Percentiles rank a stretch among this genome's conserved stretches.
Conservation (phyloP, 2,329 filamentous ascomycete genomes). For the Apiospora arundinis region DNA sequence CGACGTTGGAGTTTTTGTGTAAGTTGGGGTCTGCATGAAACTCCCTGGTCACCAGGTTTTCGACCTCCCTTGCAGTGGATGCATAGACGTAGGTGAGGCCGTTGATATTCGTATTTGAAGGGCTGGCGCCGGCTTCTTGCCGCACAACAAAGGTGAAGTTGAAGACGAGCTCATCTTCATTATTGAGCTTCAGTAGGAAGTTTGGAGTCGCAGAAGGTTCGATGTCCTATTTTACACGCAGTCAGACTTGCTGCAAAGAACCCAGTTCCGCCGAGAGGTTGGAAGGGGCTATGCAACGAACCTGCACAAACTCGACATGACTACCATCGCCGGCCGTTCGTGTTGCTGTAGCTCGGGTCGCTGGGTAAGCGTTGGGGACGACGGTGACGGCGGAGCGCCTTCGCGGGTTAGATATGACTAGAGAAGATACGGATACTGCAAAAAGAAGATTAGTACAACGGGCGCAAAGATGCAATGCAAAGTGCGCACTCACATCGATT, state of each 20-base stretch:
- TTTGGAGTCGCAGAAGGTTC: slow-evolving; percentile 68
- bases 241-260: slow-evolving; percentile 26
- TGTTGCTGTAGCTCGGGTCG: slow-evolving; percentile 75
- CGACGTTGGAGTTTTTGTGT: slow-evolving; percentile 96
- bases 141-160: slow-evolving; percentile 88
- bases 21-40: slow-evolving; percentile 97
- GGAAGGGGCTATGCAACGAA: slow-evolving; percentile 48
- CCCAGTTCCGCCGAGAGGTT: slow-evolving; percentile 23
- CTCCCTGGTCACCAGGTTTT: slow-evolving; percentile 91
- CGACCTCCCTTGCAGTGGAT: slow-evolving; percentile 83
- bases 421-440: slow-evolving; percentile 84
- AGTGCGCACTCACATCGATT: slow-evolving; percentile 73
- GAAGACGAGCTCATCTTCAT: slow-evolving; percentile 92
- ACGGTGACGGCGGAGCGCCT: slow-evolving; percentile 80
- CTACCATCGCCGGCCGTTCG: slow-evolving; percentile 75
- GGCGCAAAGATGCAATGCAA: slow-evolving; percentile 23
- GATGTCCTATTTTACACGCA: slow-evolving; percentile 68
- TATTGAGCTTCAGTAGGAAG: slow-evolving; percentile 85
- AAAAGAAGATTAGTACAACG: slow-evolving; percentile 21
- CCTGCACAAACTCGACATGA: slow-evolving; percentile 91
- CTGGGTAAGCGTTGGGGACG: slow-evolving; percentile 86
- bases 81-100: slow-evolving; percentile 93
- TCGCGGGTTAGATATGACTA: slow-evolving; percentile 80
- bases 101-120: slow-evolving; percentile 76
- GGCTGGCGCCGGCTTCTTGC: slow-evolving; percentile 58